Percentiles rank a stretch among this genome's conserved stretches.
These are phyloP conservation scores for Pythium phragmiticola DNA, from an alignment of 352 stramenopile species.

Conservation along the genomic window DNA sequence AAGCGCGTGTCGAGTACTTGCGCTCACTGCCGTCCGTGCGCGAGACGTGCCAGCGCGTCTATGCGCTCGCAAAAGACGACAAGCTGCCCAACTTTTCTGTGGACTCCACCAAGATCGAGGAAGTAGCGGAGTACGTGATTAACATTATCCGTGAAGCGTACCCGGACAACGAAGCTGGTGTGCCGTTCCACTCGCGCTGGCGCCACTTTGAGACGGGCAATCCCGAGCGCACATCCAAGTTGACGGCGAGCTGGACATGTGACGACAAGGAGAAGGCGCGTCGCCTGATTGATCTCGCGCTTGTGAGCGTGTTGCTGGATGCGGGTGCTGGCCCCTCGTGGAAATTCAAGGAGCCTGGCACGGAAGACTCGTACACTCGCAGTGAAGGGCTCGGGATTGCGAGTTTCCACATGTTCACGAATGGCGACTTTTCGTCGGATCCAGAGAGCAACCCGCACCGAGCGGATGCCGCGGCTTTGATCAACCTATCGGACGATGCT, in stretches of 20 bases:
- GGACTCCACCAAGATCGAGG: slow-evolving; percentile 47
- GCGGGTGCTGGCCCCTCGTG: slow-evolving; percentile 67
- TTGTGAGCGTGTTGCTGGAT: slow-evolving; percentile 80
- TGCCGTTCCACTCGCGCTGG: slow-evolving; percentile 80
- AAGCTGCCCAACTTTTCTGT: slow-evolving; percentile 65
- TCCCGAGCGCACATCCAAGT: slow-evolving; percentile 49
- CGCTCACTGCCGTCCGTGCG: slow-evolving; percentile 72
- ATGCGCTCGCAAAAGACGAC: slow-evolving; percentile 48
- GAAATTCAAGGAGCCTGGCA: slow-evolving; percentile 70
- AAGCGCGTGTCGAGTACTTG: slow-evolving; percentile 42
- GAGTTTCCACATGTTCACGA: slow-evolving; percentile 84
- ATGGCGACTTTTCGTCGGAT: slow-evolving; percentile 69
- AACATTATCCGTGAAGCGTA: slow-evolving; percentile 57
- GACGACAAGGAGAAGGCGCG: slow-evolving; percentile 54
- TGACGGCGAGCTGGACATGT: slow-evolving; percentile 50
- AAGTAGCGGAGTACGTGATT: slow-evolving; percentile 73
- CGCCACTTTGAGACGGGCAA: slow-evolving; percentile 84
- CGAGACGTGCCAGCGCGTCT: slow-evolving; percentile 64
- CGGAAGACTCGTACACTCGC: slow-evolving; percentile 61
- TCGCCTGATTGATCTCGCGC: slow-evolving; percentile 69
- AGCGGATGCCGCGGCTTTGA: slow-evolving; percentile 61
- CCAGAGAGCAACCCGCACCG: slow-evolving; percentile 36
- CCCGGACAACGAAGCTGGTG: slow-evolving; percentile 42
- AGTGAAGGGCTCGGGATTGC: slow-evolving; percentile 82
- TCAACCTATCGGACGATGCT: slow-evolving; percentile 52